Conservation (phyloP, 768 basidiomycete species). For the Boletus sp. region DNA sequence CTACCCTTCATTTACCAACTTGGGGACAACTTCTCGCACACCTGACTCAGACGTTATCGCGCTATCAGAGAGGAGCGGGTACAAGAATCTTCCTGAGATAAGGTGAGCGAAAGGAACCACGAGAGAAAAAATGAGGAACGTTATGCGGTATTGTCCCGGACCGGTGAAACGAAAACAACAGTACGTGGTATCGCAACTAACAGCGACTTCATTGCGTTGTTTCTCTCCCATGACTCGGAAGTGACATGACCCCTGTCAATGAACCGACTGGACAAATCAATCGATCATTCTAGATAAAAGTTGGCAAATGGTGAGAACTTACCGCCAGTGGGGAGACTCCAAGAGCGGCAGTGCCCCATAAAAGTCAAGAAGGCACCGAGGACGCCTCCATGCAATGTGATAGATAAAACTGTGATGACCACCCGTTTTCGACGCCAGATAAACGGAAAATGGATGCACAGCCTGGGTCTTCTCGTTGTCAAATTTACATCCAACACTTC, state of each 20-base stretch:
- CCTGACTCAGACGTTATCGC: background rate
- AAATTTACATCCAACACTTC: constrained; percentile 53
- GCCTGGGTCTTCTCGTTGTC: constrained; percentile 38
- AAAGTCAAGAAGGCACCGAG: constrained; percentile 50
- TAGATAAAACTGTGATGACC: constrained; percentile 46
- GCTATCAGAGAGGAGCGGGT: background rate
- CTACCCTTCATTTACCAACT: background rate
- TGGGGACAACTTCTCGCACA: background rate
- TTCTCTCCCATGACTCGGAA: background rate
- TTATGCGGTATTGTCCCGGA: background rate
- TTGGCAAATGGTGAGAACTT: constrained; percentile 15
- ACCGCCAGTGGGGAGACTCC: constrained; percentile 59
- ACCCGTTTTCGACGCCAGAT: background rate
- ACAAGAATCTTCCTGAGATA: background rate
- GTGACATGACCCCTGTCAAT: constrained; percentile 7
- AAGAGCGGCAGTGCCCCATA: constrained; percentile 39
- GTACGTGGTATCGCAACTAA: background rate
- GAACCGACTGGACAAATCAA: background rate
- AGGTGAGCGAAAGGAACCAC: background rate
- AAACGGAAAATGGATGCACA: constrained; percentile 28
- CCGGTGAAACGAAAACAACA: background rate
- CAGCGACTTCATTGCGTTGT: background rate
- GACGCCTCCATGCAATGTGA: constrained; percentile 59
- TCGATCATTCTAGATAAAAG: background rate
- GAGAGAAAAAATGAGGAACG: background rate